These are phyloP conservation scores for Geotrichum klebahnii DNA, from an alignment of 1,139 yeast species.

Conservation along the genomic window DNA sequence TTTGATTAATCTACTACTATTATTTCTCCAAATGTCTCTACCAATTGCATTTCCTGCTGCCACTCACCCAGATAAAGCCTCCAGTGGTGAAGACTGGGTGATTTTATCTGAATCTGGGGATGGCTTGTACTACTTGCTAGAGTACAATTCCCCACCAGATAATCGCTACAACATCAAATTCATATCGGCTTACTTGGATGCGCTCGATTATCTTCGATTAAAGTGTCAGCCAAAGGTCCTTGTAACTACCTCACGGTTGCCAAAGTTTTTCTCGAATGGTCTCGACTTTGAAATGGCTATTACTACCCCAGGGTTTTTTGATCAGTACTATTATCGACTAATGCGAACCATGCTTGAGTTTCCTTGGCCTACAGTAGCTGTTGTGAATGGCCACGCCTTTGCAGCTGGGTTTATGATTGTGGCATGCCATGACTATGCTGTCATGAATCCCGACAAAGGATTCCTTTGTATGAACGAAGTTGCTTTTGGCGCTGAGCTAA, in stretches of 20 bases:
- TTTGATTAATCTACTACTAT: background rate
- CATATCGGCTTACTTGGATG: slow-evolving; percentile 36
- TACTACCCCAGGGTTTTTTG: slow-evolving; percentile 37
- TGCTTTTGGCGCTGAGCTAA: slow-evolving; percentile 40
- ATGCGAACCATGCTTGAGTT: slow-evolving; percentile 37
- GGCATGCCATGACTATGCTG: slow-evolving; percentile 40
- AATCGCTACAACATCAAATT: slow-evolving; percentile 38
- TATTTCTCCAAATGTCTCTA: slow-evolving; percentile 16
- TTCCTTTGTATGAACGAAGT: slow-evolving; percentile 42
- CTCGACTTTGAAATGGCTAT: slow-evolving; percentile 39
- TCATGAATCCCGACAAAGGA: slow-evolving; percentile 41
- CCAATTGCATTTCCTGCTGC: slow-evolving; percentile 29
- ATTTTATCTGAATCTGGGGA: slow-evolving; percentile 28
- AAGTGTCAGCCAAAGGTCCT: slow-evolving; percentile 34
- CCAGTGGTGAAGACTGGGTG: slow-evolving; percentile 14
- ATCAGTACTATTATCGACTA: slow-evolving; percentile 34
- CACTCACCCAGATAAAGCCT: slow-evolving; percentile 19
- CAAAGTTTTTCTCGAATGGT: slow-evolving; percentile 43
- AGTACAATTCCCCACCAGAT: slow-evolving; percentile 38
- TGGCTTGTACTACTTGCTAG: slow-evolving; percentile 34
- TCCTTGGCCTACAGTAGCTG: slow-evolving; percentile 43
- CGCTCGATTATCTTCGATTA: slow-evolving; percentile 33
- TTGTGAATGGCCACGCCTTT: slow-evolving; percentile 42
- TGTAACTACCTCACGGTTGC: slow-evolving; percentile 38
- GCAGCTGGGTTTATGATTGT: slow-evolving; percentile 43